Evolutionary conservation across 2,329 filamentous ascomycete species (phyloP), one percentile per base, ranked within the genome.

Genomic region (Ceratocystis variospora): DNA sequence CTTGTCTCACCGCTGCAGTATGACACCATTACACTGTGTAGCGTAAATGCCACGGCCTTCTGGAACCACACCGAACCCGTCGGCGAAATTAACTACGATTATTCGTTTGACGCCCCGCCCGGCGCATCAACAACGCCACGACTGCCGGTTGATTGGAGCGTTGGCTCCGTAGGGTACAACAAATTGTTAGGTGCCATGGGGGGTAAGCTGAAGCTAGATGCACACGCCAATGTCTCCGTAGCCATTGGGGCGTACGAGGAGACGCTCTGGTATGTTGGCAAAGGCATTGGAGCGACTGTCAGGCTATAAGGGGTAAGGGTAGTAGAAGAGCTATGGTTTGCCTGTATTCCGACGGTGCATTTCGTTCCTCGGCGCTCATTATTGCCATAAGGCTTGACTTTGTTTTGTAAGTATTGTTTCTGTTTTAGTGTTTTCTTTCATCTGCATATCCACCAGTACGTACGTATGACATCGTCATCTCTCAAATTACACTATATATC

Each of bases 51-150:
- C 5, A 90, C 87, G 1, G 91, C 94, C 0, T 87, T 85, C 68
- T 95, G 96, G 75, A 90, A 96, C 69, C 83, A 88, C 68, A 88
- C 86, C 7, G 85, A 93, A 64, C 82, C 85, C 1, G 80, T 96
- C 0, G 94, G 92, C 1, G 83, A 80, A 31, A 96, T 97, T 67
- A 70, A 87, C 28, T 90, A 94, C 73, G 80, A 87, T 48, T 73
- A 84, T 17, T 84, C 89, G 0, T 93, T 97, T 71, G 82, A 84
- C 1, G 87, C 91, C 1, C 86, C 87, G 0, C 90, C 92, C 0
- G 90, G 91, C 0, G 73, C 83, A 0, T 88, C 86, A 1, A 77
- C 82, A 66, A 89, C 88, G 0, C 93, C 93, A 0, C 82, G 82
- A 67, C 73, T 99, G 53, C 92, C 93, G 0, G 93, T 97, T 0